Percentiles rank a stretch among this genome's conserved stretches.
Evolutionary conservation across 306 rosid species (phyloP).

Genomic region (Pterocarpus santalinus): DNA sequence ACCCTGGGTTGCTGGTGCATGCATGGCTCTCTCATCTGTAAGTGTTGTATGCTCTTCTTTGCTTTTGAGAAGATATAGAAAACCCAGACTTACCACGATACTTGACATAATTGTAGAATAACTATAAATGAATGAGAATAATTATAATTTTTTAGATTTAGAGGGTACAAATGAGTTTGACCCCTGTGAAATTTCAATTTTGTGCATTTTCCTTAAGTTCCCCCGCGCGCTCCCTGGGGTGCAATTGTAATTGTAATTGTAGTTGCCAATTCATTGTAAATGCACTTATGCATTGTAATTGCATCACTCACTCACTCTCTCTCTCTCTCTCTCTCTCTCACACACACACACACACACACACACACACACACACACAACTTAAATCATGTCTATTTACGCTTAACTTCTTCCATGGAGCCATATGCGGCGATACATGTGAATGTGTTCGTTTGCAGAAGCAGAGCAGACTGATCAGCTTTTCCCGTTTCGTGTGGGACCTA

Average conservation of each 20-base stretch:
- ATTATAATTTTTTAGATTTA: constrained; percentile 27
- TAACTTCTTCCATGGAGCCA: background rate
- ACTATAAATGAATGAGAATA: constrained; percentile 34
- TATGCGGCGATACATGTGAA: background rate
- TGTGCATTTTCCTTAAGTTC: constrained; percentile 44
- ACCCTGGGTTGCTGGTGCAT: constrained; percentile 94
- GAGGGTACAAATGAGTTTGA: constrained; percentile 50
- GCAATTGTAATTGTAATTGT: constrained; percentile 49
- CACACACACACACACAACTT: background rate
- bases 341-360: background rate
- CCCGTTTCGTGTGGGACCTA: constrained; percentile 3
- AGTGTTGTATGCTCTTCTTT: constrained; percentile 89
- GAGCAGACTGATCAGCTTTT: background rate
- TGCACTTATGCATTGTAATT: constrained; percentile 47
- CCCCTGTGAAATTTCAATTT: constrained; percentile 54
- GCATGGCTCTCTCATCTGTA: constrained; percentile 92
- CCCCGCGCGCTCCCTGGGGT: constrained; percentile 19
- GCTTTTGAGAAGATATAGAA: constrained; percentile 79
- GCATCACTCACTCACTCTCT: background rate
- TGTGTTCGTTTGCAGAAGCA: background rate
- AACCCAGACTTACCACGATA: constrained; percentile 82
- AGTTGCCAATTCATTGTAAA: constrained; percentile 62
- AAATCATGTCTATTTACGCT: background rate
- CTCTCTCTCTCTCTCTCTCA: background rate
- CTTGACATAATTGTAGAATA: constrained; percentile 87